A percentile compares a stretch with the other conserved stretches of the same genome.
phyloP scores from a whole-genome alignment of 2,329 filamentous ascomycete species.

The Nemania diffusa region DNA sequence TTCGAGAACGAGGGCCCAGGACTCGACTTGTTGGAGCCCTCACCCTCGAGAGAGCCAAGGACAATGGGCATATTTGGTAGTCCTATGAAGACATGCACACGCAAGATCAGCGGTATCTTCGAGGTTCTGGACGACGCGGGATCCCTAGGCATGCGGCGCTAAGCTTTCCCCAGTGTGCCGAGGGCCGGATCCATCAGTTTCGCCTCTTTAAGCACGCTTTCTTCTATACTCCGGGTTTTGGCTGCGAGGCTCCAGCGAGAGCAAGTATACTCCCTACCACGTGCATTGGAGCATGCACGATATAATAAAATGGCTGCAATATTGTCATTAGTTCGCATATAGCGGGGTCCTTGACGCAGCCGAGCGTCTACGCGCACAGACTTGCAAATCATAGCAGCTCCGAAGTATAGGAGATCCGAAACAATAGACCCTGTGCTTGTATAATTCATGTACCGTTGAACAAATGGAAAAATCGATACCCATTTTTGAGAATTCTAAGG shows the following conservation, averaged over 20 bases:
- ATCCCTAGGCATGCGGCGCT: conserved; percentile 4
- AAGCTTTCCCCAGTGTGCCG: background rate
- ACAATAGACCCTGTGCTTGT: conserved; percentile 2
- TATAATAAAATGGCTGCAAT: background rate
- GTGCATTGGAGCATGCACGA: background rate
- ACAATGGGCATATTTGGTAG: conserved; percentile 33
- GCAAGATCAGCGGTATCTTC: conserved; percentile 45
- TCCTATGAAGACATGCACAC: conserved; percentile 32
- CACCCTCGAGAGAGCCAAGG: conserved; percentile 27
- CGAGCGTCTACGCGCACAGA: background rate
- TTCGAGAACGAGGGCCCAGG: conserved; percentile 30
- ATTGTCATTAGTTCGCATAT: background rate
- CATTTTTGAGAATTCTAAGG: conserved; percentile 24
- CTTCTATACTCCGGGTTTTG: background rate
- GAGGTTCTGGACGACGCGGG: conserved; percentile 39
- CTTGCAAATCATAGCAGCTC: too few species aligned
- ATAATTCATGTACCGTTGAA: conserved; percentile 18
- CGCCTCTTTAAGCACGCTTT: background rate
- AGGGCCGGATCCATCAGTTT: background rate
- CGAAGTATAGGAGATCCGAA: conserved; percentile 6
- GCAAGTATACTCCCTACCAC: too few species aligned
- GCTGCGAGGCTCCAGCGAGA: background rate
- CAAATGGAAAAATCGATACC: conserved; percentile 30
- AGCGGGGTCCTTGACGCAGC: background rate
- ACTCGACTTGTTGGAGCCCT: conserved; percentile 41